phyloP scores from a whole-genome alignment of 2,329 filamentous ascomycete genomes.

The Diaporthe ilicicola region DNA sequence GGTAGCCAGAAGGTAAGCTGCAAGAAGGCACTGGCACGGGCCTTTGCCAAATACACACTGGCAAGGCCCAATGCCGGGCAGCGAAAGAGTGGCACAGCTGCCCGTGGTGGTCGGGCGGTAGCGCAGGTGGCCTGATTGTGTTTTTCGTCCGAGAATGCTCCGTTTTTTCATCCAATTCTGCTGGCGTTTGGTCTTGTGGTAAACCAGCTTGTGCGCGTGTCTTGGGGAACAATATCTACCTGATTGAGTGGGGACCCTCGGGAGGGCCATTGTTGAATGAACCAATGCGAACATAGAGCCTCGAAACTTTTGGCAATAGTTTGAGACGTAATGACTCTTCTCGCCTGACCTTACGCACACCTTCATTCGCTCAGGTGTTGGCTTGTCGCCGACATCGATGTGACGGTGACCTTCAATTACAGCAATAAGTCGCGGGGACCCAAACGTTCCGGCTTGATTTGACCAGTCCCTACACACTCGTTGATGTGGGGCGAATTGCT shows the following conservation, averaged over 20 bases:
- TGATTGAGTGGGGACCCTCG: neutral
- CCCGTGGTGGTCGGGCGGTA: constrained; percentile 34
- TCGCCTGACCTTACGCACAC: neutral
- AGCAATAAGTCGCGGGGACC: no score
- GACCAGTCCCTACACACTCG: no score
- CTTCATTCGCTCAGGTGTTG: no score
- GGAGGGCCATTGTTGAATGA: constrained; percentile 25
- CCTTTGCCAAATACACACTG: constrained; percentile 93
- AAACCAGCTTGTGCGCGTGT: neutral
- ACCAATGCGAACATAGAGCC: constrained; percentile 16
- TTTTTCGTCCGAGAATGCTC: neutral
- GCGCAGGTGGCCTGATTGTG: constrained; percentile 31
- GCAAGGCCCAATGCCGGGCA: constrained; percentile 53
- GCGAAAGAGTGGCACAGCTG: constrained; percentile 35
- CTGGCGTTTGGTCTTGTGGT: constrained; percentile 25
- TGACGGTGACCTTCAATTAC: neutral
- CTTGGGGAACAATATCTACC: constrained; percentile 22
- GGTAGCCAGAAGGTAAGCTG: constrained; percentile 96
- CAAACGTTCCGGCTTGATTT: no score
- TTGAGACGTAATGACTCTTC: neutral
- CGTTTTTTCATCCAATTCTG: neutral
- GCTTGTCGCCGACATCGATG: neutral
- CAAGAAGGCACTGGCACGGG: constrained; percentile 93
- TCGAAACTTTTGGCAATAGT: constrained; percentile 22
- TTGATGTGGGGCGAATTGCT: neutral